Evolutionary conservation across 2,329 filamentous ascomycete genomes (phyloP), one percentile per base, ranked within the genome.

Genomic region (Claviceps maximensis): DNA sequence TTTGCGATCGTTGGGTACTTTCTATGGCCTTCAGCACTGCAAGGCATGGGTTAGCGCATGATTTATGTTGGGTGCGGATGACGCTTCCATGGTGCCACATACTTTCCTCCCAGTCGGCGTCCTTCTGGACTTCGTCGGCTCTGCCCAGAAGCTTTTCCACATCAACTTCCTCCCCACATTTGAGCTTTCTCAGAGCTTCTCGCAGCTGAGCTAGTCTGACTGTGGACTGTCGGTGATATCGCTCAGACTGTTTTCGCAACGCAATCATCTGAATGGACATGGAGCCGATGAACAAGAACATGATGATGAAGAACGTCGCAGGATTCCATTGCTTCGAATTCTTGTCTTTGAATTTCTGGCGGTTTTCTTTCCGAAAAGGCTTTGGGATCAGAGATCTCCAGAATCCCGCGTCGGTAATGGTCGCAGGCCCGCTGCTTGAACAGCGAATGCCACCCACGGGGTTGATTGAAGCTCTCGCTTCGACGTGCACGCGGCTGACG

Each of bases 181-280:
- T 80, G 33, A 90, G 75, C 59, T 75, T 80, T 60, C 84, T 80
- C 23, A 90, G 75, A 1, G 89, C 82, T 62, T 95, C 91, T 41
- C 80, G 79, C 55, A 98, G 69, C 31, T 89, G 64, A 2, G 76
- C 78, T 57, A 98, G 86, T 64, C 87, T 85, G 7, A 87, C 82
- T 60, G 95, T 87, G 5, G 89, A 84, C 59, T 83, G 82, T 50
- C 90, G 81, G 63, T 76, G 80, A 61, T 86, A 90, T 10, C 83
- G 80, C 33, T 77, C 75, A 63, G 83, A 86, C 50, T 90, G 84
- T 60, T 86, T 87, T 61, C 84, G 85, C 61, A 97, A 67, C 38
- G 83, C 77, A 63, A 98, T 84, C 76, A 93, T 87, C 62, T 96
- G 87, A 61, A 98, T 96, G 15, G 91, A 87, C 76, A 96, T 95